Evolutionary conservation across 2,329 filamentous ascomycete genomes (phyloP).

Genomic region (Trichoderma sp.): DNA sequence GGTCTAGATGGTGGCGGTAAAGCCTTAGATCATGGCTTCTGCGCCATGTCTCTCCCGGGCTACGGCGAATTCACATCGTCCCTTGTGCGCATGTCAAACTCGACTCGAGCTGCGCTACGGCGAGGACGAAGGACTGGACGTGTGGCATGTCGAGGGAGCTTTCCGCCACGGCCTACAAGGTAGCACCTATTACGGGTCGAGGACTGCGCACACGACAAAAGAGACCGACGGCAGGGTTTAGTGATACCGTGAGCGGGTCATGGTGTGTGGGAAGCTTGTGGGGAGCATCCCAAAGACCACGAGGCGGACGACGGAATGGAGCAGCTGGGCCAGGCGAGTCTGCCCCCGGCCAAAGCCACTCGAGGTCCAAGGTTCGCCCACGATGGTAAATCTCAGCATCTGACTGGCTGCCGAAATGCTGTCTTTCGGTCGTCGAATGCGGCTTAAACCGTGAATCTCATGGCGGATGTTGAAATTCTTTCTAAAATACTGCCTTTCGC

Average conservation of each 20-base stretch:
- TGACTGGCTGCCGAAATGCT: slow-evolving; percentile 23
- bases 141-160: background rate
- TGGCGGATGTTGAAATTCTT: slow-evolving; percentile 1
- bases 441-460: slow-evolving; percentile 20
- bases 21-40: slow-evolving; percentile 2
- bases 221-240: background rate
- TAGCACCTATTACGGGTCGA: slow-evolving; percentile 3
- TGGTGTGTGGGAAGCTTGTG: slow-evolving; percentile 14
- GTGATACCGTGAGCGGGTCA: background rate
- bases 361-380: slow-evolving; percentile 23
- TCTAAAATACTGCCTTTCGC: slow-evolving; percentile 10
- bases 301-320: slow-evolving; percentile 13
- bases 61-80: background rate
- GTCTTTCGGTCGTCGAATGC: slow-evolving; percentile 23
- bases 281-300: slow-evolving; percentile 1
- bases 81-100: background rate
- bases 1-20: slow-evolving; percentile 6
- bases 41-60: background rate
- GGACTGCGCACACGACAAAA: background rate
- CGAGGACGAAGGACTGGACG: background rate
- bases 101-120: background rate
- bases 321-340: slow-evolving; percentile 7
- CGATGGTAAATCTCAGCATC: slow-evolving; percentile 17
- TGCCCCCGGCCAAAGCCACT: slow-evolving; percentile 15
- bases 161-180: background rate